A percentile compares a stretch with the other conserved stretches of the same genome.
Conservation (phyloP, 2,329 filamentous ascomycete genomes). For the Cladosporium sp. region DNA sequence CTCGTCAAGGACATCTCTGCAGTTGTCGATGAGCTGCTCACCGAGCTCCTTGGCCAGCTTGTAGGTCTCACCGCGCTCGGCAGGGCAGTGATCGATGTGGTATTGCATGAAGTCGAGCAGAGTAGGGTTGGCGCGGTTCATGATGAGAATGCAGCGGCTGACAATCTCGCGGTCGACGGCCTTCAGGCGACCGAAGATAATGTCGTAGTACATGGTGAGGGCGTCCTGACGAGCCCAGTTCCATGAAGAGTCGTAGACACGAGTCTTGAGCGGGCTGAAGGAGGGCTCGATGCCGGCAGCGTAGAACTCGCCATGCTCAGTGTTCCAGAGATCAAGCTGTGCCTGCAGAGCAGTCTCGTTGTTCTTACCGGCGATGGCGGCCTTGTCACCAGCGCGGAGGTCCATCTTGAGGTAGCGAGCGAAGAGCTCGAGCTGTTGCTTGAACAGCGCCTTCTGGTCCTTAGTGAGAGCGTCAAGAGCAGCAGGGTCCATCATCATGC, state of each 20-base stretch:
- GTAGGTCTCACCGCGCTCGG: conserved; percentile 95
- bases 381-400: conserved; percentile 92
- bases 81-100: conserved; percentile 97
- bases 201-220: conserved; percentile 97
- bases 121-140: conserved; percentile 96
- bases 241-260: conserved; percentile 97
- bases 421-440: conserved; percentile 94
- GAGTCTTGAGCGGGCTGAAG: conserved; percentile 89
- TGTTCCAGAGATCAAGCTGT: conserved; percentile 90
- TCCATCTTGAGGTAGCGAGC: conserved; percentile 97
- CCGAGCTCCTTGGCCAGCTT: conserved; percentile 94
- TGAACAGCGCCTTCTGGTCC: conserved; percentile 92
- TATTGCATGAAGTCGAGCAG: conserved; percentile 99
- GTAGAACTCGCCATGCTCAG: conserved; percentile 95
- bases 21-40: conserved; percentile 92
- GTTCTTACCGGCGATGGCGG: conserved; percentile 77
- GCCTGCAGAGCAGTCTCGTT: conserved; percentile 83
- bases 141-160: conserved; percentile 96
- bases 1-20: conserved; percentile 80
- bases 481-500: conserved; percentile 99
- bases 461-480: conserved; percentile 96
- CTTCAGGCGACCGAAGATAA: conserved; percentile 92
- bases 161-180: conserved; percentile 96
- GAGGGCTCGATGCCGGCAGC: conserved; percentile 89
- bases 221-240: conserved; percentile 99